These are phyloP conservation scores for Russula ochroleuca DNA, from an alignment of 768 basidiomycete species.

Conservation along the genomic window DNA sequence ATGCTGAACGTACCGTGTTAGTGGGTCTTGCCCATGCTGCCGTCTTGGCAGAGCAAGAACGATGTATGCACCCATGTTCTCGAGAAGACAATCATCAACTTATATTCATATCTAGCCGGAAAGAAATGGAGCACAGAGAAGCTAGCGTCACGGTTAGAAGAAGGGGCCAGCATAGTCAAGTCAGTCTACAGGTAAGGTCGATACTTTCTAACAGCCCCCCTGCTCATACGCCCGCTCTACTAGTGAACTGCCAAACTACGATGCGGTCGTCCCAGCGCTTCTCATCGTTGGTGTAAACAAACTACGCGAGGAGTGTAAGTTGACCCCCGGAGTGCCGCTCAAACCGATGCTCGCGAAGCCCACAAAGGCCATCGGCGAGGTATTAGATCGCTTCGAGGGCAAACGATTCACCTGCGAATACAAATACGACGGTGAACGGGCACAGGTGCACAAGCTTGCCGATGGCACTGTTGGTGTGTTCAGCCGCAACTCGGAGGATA, in stretches of 20 bases:
- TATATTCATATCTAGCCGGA: slow-evolving; percentile 41
- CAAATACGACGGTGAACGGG: slow-evolving; percentile 98
- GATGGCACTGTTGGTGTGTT: slow-evolving; percentile 88
- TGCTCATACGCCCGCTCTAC: neutral
- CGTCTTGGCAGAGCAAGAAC: slow-evolving; percentile 75
- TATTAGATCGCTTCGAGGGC: slow-evolving; percentile 92
- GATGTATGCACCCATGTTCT: slow-evolving; percentile 36
- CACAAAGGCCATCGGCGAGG: slow-evolving; percentile 97
- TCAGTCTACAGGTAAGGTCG: slow-evolving; percentile 78
- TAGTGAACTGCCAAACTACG: slow-evolving; percentile 94
- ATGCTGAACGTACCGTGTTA: slow-evolving; percentile 93
- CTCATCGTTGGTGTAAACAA: slow-evolving; percentile 70
- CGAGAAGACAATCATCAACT: neutral
- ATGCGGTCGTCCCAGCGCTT: slow-evolving; percentile 86
- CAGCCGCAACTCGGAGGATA: slow-evolving; percentile 96
- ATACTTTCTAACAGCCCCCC: neutral
- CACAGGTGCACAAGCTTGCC: slow-evolving; percentile 83
- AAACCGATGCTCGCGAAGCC: slow-evolving; percentile 99
- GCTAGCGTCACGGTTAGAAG: slow-evolving; percentile 66
- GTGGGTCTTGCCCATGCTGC: slow-evolving; percentile 91
- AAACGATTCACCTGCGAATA: slow-evolving; percentile 98
- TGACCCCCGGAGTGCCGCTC: slow-evolving; percentile 92
- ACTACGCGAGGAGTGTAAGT: slow-evolving; percentile 71
- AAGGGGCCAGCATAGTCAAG: slow-evolving; percentile 75
- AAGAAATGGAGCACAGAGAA: slow-evolving; percentile 76